These are phyloP conservation scores for Aspergillus terreus DNA, from an alignment of 2,329 filamentous ascomycete species.

Conservation along the genomic window DNA sequence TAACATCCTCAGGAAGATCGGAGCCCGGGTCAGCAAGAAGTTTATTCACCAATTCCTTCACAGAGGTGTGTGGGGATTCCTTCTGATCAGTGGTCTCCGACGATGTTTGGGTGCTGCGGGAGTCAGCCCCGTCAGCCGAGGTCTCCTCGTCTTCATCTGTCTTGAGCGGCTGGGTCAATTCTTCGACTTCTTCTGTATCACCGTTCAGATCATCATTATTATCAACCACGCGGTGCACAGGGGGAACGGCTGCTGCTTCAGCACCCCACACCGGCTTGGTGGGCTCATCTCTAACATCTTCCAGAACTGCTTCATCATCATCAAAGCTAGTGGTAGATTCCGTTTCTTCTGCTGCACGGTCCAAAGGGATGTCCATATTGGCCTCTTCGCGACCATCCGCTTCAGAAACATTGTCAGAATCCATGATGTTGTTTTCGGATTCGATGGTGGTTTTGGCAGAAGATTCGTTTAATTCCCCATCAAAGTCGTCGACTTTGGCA, in stretches of 20 bases:
- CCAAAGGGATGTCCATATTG: neutral
- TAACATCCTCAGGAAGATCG: conserved; percentile 75
- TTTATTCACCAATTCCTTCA: conserved; percentile 72
- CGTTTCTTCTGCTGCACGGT: neutral
- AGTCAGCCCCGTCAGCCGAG: neutral
- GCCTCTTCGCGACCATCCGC: neutral
- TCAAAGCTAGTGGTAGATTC: neutral
- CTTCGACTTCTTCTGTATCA: neutral
- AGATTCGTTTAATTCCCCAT: conserved; percentile 3
- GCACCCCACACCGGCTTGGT: conserved; percentile 46
- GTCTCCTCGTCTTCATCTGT: neutral
- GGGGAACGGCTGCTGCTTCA: conserved; percentile 50
- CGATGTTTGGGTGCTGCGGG: neutral
- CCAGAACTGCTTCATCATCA: neutral
- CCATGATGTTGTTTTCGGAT: neutral
- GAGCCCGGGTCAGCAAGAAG: conserved; percentile 74
- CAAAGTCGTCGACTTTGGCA: neutral
- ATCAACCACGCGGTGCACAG: conserved; percentile 29
- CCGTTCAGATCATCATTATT: neutral
- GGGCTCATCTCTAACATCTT: neutral
- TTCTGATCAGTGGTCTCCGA: neutral
- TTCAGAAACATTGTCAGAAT: conserved; percentile 2
- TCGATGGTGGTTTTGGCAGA: conserved; percentile 7
- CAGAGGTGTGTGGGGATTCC: conserved; percentile 62
- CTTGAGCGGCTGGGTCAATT: neutral